Evolutionary conservation across 2,329 filamentous ascomycete genomes (phyloP).

Genomic region (Exophiala lecanii-corni): DNA sequence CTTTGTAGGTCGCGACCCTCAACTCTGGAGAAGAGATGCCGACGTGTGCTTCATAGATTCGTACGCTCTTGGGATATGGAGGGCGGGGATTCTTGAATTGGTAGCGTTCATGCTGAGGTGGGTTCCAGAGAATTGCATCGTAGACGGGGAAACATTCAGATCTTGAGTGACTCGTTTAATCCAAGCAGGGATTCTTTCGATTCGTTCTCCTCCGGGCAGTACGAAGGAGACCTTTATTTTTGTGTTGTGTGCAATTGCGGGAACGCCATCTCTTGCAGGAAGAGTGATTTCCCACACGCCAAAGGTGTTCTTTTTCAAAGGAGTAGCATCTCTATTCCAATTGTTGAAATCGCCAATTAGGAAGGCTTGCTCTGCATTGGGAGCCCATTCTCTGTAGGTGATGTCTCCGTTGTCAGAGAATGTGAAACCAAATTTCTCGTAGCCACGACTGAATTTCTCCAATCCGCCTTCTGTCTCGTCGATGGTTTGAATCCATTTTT

Average conservation of each 20-base stretch:
- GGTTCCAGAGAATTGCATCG: constrained; percentile 96
- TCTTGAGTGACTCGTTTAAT: constrained; percentile 97
- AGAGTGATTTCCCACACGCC: constrained; percentile 83
- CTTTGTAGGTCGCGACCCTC: constrained; percentile 89
- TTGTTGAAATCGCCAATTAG: constrained; percentile 94
- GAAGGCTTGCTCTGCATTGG: constrained; percentile 77
- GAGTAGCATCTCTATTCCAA: constrained; percentile 78
- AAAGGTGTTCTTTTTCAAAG: constrained; percentile 80
- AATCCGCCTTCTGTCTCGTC: constrained; percentile 80
- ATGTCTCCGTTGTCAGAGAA: constrained; percentile 79
- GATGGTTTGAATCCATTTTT: constrained; percentile 82
- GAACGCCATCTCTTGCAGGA: constrained; percentile 66
- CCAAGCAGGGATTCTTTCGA: constrained; percentile 91
- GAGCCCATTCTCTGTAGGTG: constrained; percentile 91
- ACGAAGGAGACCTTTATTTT: constrained; percentile 94
- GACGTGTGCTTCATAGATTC: constrained; percentile 98
- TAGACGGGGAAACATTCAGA: constrained; percentile 80
- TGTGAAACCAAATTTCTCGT: constrained; percentile 80
- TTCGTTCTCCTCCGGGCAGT: constrained; percentile 69
- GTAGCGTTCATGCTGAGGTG: constrained; percentile 70
- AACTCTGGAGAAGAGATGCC: constrained; percentile 91
- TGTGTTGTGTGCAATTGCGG: constrained; percentile 84
- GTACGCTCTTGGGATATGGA: constrained; percentile 75
- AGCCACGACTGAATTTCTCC: constrained; percentile 85
- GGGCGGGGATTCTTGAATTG: constrained; percentile 78